Base-by-base conservation (phyloP, 1,139 yeast genomes). In the Pichia sp. region DNA sequence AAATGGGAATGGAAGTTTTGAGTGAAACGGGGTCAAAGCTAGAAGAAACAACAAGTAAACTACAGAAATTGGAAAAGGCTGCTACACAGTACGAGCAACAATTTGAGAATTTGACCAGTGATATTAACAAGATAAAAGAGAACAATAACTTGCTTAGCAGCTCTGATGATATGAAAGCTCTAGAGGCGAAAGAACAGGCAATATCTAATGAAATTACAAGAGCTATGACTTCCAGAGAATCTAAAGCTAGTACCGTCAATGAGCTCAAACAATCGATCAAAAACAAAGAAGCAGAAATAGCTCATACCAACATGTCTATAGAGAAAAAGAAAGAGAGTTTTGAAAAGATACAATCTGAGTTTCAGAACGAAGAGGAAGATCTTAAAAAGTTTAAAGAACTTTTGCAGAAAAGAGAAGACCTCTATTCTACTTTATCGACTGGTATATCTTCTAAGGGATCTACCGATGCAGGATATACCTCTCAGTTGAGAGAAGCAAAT, bases 361-460 rank as follows among this genome's bases (percentile, higher is more conserved):
- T 72, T 49, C 63, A 65, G 3, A 47, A 48, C 0, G 60, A 77
- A 10, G 75, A 72, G 36, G 54, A 55, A 1, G 55, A 63, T 27
- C 59, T 81, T 9, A 60, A 58, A 5, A 52, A 56, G 3, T 51
- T 76, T 39, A 77, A 75, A 43, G 64, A 63, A 6, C 66, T 67
- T n/a, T 67, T 72, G 41, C 64, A 67, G 24, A 71, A 67, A 43
- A 84, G 83, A 48, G 94, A 86, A 51, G 96, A 88, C 45, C 66
- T 88, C 16, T 62, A 86, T 13, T 79, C 94, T 5, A 78, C 94
- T 1, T 66, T 93, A 28, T 78, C 91, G 1, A 88, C 97, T 0
- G 98, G 98, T 49, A 78, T 91, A 12, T 83, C 96, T 0, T 74
- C 94, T 0, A 79, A 77, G 39, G 96, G 95, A 34, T 69, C 78